These are phyloP conservation scores for Calcarisporium arbuscula DNA, from an alignment of 2,329 filamentous ascomycete genomes.

Conservation along the genomic window DNA sequence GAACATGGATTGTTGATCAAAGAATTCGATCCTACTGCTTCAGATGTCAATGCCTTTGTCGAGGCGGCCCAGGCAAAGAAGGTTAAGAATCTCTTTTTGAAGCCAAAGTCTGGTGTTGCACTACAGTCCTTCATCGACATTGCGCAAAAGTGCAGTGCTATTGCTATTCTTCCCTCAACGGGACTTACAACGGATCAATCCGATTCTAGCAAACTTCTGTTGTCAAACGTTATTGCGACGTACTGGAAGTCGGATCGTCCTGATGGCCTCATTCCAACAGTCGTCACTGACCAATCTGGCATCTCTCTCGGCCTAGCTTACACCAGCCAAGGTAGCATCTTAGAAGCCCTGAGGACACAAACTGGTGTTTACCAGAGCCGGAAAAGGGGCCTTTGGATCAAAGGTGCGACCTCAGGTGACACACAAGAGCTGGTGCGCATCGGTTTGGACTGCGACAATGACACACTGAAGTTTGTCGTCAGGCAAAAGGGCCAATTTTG, in stretches of 20 bases:
- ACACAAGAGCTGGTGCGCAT: conserved; percentile 83
- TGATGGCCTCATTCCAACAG: conserved; percentile 80
- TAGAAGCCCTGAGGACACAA: conserved; percentile 73
- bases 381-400: conserved; percentile 93
- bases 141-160: conserved; percentile 46
- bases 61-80: conserved; percentile 39
- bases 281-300: conserved; percentile 85
- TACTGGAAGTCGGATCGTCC: conserved; percentile 74
- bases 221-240: conserved; percentile 67
- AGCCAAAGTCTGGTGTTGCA: conserved; percentile 39
- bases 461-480: conserved; percentile 86
- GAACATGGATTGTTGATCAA: conserved; percentile 46
- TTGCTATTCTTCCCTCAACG: conserved; percentile 69
- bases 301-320: conserved; percentile 85
- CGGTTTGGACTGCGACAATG: conserved; percentile 85
- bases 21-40: conserved; percentile 39
- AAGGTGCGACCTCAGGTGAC: conserved; percentile 90
- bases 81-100: conserved; percentile 43
- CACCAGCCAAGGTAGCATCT: conserved; percentile 84
- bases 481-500: conserved; percentile 91
- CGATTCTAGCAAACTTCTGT: conserved; percentile 44
- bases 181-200: conserved; percentile 62
- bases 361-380: conserved; percentile 90
- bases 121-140: conserved; percentile 41
- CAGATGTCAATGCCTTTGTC: conserved; percentile 36